A percentile compares a stretch with the other conserved stretches of the same genome.
These are phyloP conservation scores for Lactarius hengduanensis DNA, from an alignment of 768 basidiomycete species.

Conservation along the genomic window DNA sequence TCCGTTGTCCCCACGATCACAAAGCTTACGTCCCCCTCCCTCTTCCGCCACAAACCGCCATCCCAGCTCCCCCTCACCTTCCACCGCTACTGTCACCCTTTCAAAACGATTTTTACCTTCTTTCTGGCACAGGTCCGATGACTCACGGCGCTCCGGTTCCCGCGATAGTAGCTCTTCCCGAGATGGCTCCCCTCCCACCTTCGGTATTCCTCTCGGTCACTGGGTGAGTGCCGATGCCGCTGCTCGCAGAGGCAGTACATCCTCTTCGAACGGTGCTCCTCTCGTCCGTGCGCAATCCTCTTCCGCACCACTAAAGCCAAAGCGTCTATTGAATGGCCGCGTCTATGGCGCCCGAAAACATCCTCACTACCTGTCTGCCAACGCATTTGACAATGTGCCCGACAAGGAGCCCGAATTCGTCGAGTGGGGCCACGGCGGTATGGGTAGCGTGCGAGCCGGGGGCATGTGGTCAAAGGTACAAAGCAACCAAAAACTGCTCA, in stretches of 20 bases:
- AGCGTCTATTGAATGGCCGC: conserved; percentile 76
- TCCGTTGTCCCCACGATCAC: neutral
- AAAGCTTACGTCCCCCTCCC: neutral
- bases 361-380: conserved; percentile 14
- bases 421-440: conserved; percentile 86
- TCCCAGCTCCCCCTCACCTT: conserved; percentile 17
- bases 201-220: conserved; percentile 16
- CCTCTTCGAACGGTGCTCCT: neutral
- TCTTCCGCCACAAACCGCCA: conserved; percentile 7
- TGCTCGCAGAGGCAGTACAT: conserved; percentile 1
- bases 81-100: conserved; percentile 22
- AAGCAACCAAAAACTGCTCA: conserved; percentile 26
- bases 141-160: conserved; percentile 52
- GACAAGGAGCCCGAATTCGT: conserved; percentile 77
- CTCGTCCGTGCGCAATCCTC: conserved; percentile 11
- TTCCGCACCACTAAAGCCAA: conserved; percentile 1
- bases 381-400: conserved; percentile 51
- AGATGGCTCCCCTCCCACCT: conserved; percentile 19
- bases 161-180: conserved; percentile 65
- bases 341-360: conserved; percentile 56
- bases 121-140: conserved; percentile 27
- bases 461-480: conserved; percentile 30
- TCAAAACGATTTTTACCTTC: conserved; percentile 24
- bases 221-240: conserved; percentile 17
- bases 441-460: conserved; percentile 52